These are phyloP conservation scores for Carex arenaria DNA, from an alignment of 202 grass and related monocot species.

Conservation along the genomic window DNA sequence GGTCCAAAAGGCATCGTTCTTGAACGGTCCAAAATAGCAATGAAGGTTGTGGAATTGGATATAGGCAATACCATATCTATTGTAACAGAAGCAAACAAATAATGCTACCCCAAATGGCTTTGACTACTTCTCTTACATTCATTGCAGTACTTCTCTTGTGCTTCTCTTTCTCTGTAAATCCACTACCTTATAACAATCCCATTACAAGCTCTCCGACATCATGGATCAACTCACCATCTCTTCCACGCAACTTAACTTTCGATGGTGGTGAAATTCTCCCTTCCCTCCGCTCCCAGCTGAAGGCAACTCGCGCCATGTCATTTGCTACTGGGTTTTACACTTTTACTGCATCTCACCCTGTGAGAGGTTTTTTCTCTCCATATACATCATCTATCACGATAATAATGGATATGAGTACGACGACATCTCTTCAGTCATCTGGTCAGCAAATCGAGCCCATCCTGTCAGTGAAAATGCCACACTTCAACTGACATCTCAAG, in stretches of 20 bases:
- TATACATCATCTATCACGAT: neutral
- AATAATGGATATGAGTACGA: too few species aligned
- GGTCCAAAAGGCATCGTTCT: too few species aligned
- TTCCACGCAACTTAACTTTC: neutral
- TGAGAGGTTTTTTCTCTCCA: constrained; percentile 16
- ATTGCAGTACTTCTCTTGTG: neutral
- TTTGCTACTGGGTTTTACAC: constrained; percentile 36
- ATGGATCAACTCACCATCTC: neutral
- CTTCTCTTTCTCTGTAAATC: neutral
- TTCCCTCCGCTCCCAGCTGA: neutral
- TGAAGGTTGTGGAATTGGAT: too few species aligned
- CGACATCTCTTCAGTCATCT: neutral
- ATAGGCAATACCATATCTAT: too few species aligned
- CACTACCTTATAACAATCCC: neutral
- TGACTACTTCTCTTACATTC: neutral
- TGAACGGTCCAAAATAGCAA: too few species aligned
- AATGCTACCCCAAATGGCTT: neutral
- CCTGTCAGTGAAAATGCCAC: constrained; percentile 36
- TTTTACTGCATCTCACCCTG: constrained; percentile 19
- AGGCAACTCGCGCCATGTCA: neutral
- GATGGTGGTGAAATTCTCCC: neutral
- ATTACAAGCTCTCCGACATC: neutral
- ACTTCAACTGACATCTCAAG: constrained; percentile 32
- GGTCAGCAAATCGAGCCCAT: constrained; percentile 29
- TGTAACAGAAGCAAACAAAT: neutral